Evolutionary conservation across 73 alveolate genomes (phyloP).

Genomic region (Paramecium pentaurelia): DNA sequence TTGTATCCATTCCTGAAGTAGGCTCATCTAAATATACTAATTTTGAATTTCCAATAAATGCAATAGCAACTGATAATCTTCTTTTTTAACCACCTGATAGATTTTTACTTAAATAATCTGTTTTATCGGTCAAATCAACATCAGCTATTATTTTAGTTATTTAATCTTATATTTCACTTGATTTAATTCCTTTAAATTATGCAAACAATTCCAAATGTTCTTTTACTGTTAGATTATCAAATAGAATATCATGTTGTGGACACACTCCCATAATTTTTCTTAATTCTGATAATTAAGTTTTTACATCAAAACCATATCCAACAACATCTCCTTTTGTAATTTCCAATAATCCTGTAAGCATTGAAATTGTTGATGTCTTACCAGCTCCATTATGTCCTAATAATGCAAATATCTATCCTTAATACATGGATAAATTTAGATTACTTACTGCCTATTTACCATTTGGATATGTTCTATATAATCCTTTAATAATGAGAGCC

Average conservation of each 20-base stretch:
- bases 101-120: slow-evolving; percentile 73
- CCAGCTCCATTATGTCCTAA: slow-evolving; percentile 67
- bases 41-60: slow-evolving; percentile 92
- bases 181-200: slow-evolving; percentile 85
- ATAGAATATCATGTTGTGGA: slow-evolving; percentile 92
- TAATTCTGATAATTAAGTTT: slow-evolving; percentile 61
- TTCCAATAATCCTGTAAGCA: slow-evolving; percentile 48
- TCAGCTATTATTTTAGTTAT: slow-evolving; percentile 81
- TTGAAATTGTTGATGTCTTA: slow-evolving; percentile 58
- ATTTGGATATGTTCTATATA: background rate
- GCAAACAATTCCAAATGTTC: slow-evolving; percentile 91
- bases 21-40: slow-evolving; percentile 95
- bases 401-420: slow-evolving; percentile 51
- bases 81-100: slow-evolving; percentile 98
- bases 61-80: slow-evolving; percentile 93
- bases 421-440: slow-evolving; percentile 38
- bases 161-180: slow-evolving; percentile 66
- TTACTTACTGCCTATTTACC: slow-evolving; percentile 31
- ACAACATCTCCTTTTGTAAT: slow-evolving; percentile 38
- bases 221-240: slow-evolving; percentile 85
- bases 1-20: slow-evolving; percentile 97
- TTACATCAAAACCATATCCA: slow-evolving; percentile 52
- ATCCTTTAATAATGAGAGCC: background rate
- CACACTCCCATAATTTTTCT: slow-evolving; percentile 93
- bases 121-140: slow-evolving; percentile 77